Percentiles rank a stretch among this genome's conserved stretches.
These are phyloP conservation scores for Lolium perenne DNA, from an alignment of 176 grass and related monocot species.

Conservation along the genomic window DNA sequence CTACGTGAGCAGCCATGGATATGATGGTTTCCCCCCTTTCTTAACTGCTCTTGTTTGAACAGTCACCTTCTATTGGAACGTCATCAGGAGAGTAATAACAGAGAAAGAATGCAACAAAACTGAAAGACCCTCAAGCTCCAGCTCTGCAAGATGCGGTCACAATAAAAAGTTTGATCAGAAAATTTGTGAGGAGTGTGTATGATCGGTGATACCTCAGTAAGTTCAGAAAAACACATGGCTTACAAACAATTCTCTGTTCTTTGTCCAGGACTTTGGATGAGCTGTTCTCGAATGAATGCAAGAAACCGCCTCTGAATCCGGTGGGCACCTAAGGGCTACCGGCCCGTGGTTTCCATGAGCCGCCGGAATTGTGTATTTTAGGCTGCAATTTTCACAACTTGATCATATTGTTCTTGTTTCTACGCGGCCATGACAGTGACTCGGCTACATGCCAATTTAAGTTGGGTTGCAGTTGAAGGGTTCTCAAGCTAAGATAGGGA, in stretches of 20 bases:
- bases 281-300: neutral
- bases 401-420: slow-evolving; percentile 1
- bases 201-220: neutral
- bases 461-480: slow-evolving; percentile 24
- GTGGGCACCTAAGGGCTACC: slow-evolving; percentile 36
- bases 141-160: too few species aligned
- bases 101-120: too few species aligned
- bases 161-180: too few species aligned
- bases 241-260: neutral
- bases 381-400: slow-evolving; percentile 41
- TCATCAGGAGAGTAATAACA: too few species aligned
- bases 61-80: too few species aligned
- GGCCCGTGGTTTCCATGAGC: neutral
- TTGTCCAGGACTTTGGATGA: neutral
- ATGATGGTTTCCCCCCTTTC: too few species aligned
- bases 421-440: slow-evolving; percentile 25
- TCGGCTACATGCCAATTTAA: slow-evolving; percentile 14
- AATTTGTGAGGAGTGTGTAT: too few species aligned
- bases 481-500: slow-evolving; percentile 14
- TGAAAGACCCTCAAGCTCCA: too few species aligned
- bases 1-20: too few species aligned
- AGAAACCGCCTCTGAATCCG: slow-evolving; percentile 29
- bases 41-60: too few species aligned
- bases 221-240: neutral
- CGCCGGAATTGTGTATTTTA: slow-evolving; percentile 7